phyloP scores from a whole-genome alignment of 495 filamentous ascomycete genomes.

The Platismatia glauca region DNA sequence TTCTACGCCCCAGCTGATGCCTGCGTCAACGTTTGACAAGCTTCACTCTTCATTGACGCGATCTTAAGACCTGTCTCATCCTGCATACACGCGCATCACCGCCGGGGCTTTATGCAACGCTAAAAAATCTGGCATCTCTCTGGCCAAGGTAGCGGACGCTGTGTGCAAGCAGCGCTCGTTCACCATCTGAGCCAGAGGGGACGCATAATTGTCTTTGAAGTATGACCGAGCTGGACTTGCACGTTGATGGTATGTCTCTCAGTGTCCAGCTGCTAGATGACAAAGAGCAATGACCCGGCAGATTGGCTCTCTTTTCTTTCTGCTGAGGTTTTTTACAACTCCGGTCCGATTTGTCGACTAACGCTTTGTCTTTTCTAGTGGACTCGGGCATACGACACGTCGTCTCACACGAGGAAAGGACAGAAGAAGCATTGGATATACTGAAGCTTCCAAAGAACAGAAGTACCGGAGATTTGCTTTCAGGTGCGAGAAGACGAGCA shows the following conservation, averaged over 20 bases:
- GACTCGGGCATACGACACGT: constrained; percentile 12
- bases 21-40: not conserved
- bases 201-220: not conserved
- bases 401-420: constrained; percentile 17
- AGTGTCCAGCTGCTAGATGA: not conserved
- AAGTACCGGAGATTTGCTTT: constrained; percentile 53
- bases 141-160: constrained; percentile 14
- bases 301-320: not conserved
- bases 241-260: constrained; percentile 11
- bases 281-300: not conserved
- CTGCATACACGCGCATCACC: constrained; percentile 4
- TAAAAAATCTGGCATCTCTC: constrained; percentile 9
- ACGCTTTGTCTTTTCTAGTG: not conserved
- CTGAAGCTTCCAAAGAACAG: constrained; percentile 49
- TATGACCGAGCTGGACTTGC: constrained; percentile 15
- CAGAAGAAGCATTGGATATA: not conserved
- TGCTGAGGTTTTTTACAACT: not conserved
- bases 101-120: constrained; percentile 7
- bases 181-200: constrained; percentile 7
- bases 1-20: not conserved
- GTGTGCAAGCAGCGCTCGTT: not conserved
- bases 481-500: constrained; percentile 27
- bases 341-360: not conserved
- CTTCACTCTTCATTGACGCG: not conserved
- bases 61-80: not conserved